Base-by-base conservation (phyloP, 2,329 filamentous ascomycete genomes). In the Keithomyces neogunnii region DNA sequence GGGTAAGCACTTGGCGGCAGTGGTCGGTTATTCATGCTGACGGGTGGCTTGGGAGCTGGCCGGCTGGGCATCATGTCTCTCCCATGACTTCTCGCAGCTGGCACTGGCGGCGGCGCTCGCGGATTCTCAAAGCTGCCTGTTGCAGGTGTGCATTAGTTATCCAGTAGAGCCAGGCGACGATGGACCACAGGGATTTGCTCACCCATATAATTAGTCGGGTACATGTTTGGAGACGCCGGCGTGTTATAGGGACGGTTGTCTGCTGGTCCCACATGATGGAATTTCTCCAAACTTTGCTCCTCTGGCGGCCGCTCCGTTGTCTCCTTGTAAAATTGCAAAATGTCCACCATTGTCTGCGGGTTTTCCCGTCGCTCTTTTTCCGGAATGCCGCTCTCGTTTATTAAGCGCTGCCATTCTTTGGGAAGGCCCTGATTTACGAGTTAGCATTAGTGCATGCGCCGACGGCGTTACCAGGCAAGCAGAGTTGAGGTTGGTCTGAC, bases 291-390 rank as follows among this genome's bases (percentile, higher is more conserved):
- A 52, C 93, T 86, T 61, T 88, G 87, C 63, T 96, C 89, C 65
- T 96, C 89, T 55, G 84, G 82, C 53, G 82, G 83, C 60, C 76
- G 77, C 60, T 92, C 89, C 30, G 88, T 86, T 57, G 89, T 96
- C 72, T 96, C 92, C 68, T 96, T 95, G 76, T 96, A 97, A 67
- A 97, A 97, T 53, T 86, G 88, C 70, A 99, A 85, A 62, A 99
- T 93, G 67, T 97, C 88, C 64, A 95, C 86, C 72, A 96, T 90
- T 53, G 92, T 91, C 69, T 97, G 90, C 3, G 93, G 93, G 64
- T 97, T 90, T 69, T 96, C 88, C 67, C 92, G 88, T 69, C 95
- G 88, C 67, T 97, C 93, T 71, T 93, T 91, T 72, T 96, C 90
- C 31, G 91, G 88, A 62, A 99, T 96, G 57, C 93, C 93, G 69